A percentile compares a stretch with the other conserved stretches of the same genome.
Conservation (phyloP, 345 rosid species). For the Turritis glabra region DNA sequence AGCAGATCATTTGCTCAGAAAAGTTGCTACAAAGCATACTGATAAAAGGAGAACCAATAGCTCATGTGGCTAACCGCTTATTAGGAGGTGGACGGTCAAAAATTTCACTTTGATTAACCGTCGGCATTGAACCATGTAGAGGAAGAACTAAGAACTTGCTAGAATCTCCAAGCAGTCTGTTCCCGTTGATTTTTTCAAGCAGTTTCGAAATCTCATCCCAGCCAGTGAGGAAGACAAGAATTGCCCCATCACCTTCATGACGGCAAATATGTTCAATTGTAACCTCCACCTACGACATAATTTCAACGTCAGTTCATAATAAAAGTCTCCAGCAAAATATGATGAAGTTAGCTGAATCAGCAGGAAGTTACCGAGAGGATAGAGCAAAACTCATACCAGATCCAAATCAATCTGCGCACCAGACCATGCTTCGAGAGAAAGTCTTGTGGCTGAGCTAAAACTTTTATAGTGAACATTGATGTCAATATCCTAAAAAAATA, state of each 20-base stretch:
- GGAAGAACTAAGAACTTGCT: constrained; percentile 85
- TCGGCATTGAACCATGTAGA: constrained; percentile 95
- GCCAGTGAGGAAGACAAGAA: constrained; percentile 94
- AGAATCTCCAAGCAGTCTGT: constrained; percentile 73
- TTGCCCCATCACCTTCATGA: constrained; percentile 82
- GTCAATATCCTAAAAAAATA: constrained; percentile 62
- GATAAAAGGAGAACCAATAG: constrained; percentile 19
- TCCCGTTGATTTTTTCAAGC: constrained; percentile 68
- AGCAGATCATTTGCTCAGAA: not conserved
- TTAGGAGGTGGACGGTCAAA: constrained; percentile 77
- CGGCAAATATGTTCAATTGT: constrained; percentile 72
- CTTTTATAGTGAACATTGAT: constrained; percentile 66
- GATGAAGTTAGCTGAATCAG: not conserved
- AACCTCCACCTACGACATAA: constrained; percentile 68
- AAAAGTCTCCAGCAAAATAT: not conserved
- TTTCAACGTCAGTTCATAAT: constrained; percentile 13
- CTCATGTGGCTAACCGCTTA: constrained; percentile 53
- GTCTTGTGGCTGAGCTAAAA: constrained; percentile 64
- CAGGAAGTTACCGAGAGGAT: constrained; percentile 6
- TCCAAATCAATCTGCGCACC: constrained; percentile 85
- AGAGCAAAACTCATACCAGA: constrained; percentile 52
- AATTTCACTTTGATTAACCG: constrained; percentile 82
- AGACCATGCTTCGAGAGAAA: constrained; percentile 90
- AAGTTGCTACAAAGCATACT: not conserved
- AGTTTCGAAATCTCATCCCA: constrained; percentile 98